phyloP scores from a whole-genome alignment of 371 early-diverging fungal genomes.

The Mortierella sp. region DNA sequence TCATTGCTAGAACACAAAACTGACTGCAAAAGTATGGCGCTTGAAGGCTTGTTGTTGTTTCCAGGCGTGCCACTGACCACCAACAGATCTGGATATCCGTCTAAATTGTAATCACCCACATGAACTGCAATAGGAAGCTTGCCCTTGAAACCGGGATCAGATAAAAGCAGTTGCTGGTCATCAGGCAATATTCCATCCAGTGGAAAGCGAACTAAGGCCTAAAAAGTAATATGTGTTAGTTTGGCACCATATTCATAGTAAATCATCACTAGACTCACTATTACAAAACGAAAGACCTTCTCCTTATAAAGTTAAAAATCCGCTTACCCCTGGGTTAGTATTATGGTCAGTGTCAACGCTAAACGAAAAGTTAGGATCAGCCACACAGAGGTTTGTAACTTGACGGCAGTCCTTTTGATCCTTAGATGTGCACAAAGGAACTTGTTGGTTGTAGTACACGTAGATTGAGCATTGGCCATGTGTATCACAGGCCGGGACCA shows the following conservation, averaged over 20 bases:
- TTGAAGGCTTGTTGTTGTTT: slow-evolving; percentile 28
- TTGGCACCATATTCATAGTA: background rate
- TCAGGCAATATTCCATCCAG: slow-evolving; percentile 59
- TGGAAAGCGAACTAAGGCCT: slow-evolving; percentile 65
- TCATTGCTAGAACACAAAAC: slow-evolving; percentile 63
- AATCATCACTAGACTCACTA: background rate
- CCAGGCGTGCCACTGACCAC: slow-evolving; percentile 68
- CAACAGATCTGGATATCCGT: slow-evolving; percentile 92
- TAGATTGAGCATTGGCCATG: slow-evolving; percentile 74
- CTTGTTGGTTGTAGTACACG: slow-evolving; percentile 87
- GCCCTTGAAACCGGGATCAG: slow-evolving; percentile 68
- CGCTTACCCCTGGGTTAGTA: slow-evolving; percentile 60
- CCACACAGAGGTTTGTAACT: slow-evolving; percentile 76
- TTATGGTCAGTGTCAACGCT: slow-evolving; percentile 64
- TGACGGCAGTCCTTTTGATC: slow-evolving; percentile 71
- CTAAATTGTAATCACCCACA: slow-evolving; percentile 88
- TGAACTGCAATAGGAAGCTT: slow-evolving; percentile 64
- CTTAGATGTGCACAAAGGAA: slow-evolving; percentile 76
- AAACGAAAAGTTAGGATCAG: slow-evolving; percentile 77
- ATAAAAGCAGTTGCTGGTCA: slow-evolving; percentile 62
- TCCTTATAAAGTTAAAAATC: background rate
- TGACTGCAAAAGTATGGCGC: slow-evolving; percentile 71
- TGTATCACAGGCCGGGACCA: slow-evolving; percentile 76
- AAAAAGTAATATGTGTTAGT: background rate
- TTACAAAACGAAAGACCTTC: too few relatives aligned